Percentiles rank a stretch among this genome's conserved stretches.
Conservation (phyloP, 306 rosid species). For the Vigna hirtella region DNA sequence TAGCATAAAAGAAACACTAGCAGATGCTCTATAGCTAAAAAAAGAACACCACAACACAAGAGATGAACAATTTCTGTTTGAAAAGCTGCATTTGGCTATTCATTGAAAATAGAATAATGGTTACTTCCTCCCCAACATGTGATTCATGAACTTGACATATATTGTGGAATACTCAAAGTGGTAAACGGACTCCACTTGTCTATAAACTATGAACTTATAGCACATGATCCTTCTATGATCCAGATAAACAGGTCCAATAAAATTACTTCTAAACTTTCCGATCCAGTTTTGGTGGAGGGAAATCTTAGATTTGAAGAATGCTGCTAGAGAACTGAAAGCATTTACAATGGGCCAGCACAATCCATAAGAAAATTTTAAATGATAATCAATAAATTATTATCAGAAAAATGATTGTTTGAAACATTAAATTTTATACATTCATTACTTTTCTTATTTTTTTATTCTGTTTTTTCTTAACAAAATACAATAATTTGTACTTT, state of each 20-base stretch:
- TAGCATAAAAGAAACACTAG: constrained; percentile 20
- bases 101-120: constrained; percentile 15
- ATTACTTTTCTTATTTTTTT: too few species aligned
- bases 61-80: constrained; percentile 19
- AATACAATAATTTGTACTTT: too few species aligned
- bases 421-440: too few species aligned
- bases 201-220: constrained; percentile 33
- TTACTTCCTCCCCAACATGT: background rate
- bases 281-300: constrained; percentile 50
- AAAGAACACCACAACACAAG: background rate
- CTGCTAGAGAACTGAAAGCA: constrained; percentile 2
- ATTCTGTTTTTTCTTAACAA: too few species aligned
- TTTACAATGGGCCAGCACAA: constrained; percentile 11
- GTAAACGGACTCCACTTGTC: constrained; percentile 39
- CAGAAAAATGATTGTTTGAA: too few species aligned
- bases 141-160: constrained; percentile 37
- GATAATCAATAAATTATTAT: background rate
- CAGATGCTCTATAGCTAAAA: constrained; percentile 8
- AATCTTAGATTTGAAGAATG: constrained; percentile 40
- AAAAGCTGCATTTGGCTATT: constrained; percentile 15
- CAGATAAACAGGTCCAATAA: constrained; percentile 17
- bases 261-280: constrained; percentile 24
- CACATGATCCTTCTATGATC: constrained; percentile 44
- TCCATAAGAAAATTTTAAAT: background rate
- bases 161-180: constrained; percentile 40